Conservation (phyloP, 305 asterid genomes). For the Fraxinus xanthoxyloides region DNA sequence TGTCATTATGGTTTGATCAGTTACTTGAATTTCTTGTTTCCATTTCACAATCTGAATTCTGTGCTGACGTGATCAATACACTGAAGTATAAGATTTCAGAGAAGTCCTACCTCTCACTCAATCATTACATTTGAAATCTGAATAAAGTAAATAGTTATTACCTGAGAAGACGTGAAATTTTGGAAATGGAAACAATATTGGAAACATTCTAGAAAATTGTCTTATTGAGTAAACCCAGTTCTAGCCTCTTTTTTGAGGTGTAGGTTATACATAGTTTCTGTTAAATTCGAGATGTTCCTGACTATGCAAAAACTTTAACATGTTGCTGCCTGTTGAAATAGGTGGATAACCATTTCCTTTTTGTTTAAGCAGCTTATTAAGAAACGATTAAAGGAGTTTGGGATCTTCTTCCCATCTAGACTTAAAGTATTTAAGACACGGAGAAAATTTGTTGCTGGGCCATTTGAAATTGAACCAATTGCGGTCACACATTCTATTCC, state of each 20-base stretch:
- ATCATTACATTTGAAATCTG: conserved; percentile 9
- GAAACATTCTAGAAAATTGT: conserved; percentile 1
- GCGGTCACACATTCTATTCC: conserved; percentile 97
- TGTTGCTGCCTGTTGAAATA: conserved; percentile 6
- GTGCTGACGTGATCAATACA: conserved; percentile 5
- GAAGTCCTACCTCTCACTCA: conserved; percentile 1
- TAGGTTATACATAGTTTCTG: neutral
- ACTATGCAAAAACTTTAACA: neutral
- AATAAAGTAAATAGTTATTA: neutral
- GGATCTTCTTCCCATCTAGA: conserved; percentile 91
- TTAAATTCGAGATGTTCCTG: neutral
- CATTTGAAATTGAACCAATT: conserved; percentile 92
- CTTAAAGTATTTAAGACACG: conserved; percentile 80
- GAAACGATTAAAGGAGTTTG: conserved; percentile 92
- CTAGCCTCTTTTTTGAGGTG: neutral
- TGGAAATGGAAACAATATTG: conserved; percentile 10
- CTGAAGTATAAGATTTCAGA: neutral
- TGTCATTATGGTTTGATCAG: conserved; percentile 24
- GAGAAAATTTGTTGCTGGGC: conserved; percentile 87
- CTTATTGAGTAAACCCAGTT: neutral
- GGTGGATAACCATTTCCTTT: conserved; percentile 7
- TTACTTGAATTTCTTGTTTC: conserved; percentile 10
- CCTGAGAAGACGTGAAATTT: conserved; percentile 18
- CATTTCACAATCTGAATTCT: neutral
- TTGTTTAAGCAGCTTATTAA: conserved; percentile 71